Percentiles rank a stretch among this genome's conserved stretches.
These are phyloP conservation scores for Penicillium pancosmium DNA, from an alignment of 495 filamentous ascomycete species.

Conservation along the genomic window DNA sequence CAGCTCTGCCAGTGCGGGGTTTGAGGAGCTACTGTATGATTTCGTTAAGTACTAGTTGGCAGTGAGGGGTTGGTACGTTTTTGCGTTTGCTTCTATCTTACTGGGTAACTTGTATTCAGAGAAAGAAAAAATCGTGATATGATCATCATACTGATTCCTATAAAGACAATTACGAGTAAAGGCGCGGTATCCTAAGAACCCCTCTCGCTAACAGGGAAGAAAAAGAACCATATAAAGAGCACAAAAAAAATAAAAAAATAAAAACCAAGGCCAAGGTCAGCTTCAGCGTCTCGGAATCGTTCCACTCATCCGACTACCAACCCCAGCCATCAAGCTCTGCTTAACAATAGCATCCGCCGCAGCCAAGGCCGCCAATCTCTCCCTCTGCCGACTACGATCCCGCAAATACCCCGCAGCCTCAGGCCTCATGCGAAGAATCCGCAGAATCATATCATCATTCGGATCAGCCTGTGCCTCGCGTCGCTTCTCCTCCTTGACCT, in stretches of 20 bases:
- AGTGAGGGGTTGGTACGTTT: too few species aligned
- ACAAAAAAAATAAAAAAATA: slow-evolving; percentile 17
- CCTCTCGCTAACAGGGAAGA: too few species aligned
- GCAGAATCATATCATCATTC: slow-evolving; percentile 96
- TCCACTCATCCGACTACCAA: slow-evolving; percentile 63
- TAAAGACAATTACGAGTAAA: too few species aligned
- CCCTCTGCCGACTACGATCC: slow-evolving; percentile 90
- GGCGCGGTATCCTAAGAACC: too few species aligned
- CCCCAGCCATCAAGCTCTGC: slow-evolving; percentile 79
- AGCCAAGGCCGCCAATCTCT: slow-evolving; percentile 83
- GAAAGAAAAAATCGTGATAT: too few species aligned
- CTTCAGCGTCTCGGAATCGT: slow-evolving; percentile 47
- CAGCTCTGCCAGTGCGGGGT: too few species aligned
- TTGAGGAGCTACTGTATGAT: too few species aligned
- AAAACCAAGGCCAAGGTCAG: background rate
- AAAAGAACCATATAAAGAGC: background rate
- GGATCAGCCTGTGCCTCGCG: slow-evolving; percentile 95
- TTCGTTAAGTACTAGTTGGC: too few species aligned
- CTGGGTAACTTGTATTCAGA: too few species aligned
- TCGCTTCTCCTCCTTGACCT: slow-evolving; percentile 93
- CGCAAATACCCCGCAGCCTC: slow-evolving; percentile 90
- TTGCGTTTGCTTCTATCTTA: too few species aligned
- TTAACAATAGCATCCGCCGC: slow-evolving; percentile 94
- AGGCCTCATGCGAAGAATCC: slow-evolving; percentile 93
- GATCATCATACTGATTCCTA: too few species aligned